Conservation (phyloP, 2,329 filamentous ascomycete species). For the Hypoxylon sp. region DNA sequence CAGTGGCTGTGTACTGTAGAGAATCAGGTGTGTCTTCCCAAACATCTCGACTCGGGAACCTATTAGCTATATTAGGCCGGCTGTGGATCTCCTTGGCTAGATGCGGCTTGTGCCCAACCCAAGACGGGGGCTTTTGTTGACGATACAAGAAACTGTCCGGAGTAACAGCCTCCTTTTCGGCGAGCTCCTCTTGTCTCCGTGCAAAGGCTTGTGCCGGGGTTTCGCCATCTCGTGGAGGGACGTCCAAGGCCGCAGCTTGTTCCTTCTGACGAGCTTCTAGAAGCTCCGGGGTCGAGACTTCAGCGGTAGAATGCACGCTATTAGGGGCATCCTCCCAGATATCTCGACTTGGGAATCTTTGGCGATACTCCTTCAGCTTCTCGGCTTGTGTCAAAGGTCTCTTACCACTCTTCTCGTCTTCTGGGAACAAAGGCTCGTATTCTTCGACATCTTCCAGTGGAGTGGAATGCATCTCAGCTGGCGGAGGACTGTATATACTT, state of each 20-base stretch:
- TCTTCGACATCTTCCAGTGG: slow-evolving; percentile 90
- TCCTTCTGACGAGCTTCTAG: slow-evolving; percentile 59
- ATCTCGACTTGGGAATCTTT: slow-evolving; percentile 91
- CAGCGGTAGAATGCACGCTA: slow-evolving; percentile 82
- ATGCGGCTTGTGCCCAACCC: slow-evolving; percentile 62
- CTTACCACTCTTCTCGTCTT: slow-evolving; percentile 70
- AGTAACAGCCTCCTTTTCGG: slow-evolving; percentile 65
- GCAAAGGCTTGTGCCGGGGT: slow-evolving; percentile 75
- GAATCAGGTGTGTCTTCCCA: slow-evolving; percentile 96
- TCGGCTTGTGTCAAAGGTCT: slow-evolving; percentile 56
- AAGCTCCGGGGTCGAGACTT: slow-evolving; percentile 84
- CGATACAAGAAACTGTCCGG: slow-evolving; percentile 66
- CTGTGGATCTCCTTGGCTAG: slow-evolving; percentile 61
- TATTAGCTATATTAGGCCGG: slow-evolving; percentile 68
- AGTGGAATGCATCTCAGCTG: slow-evolving; percentile 70
- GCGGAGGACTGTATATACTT: slow-evolving; percentile 70
- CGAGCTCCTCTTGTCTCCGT: slow-evolving; percentile 73
- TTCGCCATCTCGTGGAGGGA: slow-evolving; percentile 58
- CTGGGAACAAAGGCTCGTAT: slow-evolving; percentile 94
- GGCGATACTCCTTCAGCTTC: slow-evolving; percentile 68
- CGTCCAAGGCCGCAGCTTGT: slow-evolving; percentile 54
- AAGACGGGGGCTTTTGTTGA: slow-evolving; percentile 62
- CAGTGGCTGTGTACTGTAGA: slow-evolving; percentile 80
- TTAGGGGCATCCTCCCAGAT: slow-evolving; percentile 97
- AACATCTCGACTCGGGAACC: slow-evolving; percentile 91